A percentile compares a stretch with the other conserved stretches of the same genome.
Conservation (phyloP, 352 stramenopile species). For the Globisporangium apiculatum region DNA sequence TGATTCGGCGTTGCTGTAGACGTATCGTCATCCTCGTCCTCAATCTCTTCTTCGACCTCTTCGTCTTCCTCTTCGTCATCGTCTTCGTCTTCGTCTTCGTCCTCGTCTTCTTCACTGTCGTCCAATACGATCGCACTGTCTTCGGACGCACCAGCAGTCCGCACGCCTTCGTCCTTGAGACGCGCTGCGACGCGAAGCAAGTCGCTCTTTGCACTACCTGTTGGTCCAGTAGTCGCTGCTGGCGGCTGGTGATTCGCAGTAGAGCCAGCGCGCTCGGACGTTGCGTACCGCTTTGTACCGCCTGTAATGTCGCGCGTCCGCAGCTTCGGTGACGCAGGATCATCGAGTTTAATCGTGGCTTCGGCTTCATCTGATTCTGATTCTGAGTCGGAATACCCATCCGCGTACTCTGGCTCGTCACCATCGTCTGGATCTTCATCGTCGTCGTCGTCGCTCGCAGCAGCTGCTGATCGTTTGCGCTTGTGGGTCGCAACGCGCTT, state of each 20-base stretch:
- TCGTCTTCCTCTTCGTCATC: slow-evolving; percentile 17
- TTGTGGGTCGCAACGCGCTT: slow-evolving; percentile 8
- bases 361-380: slow-evolving; percentile 32
- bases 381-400: slow-evolving; percentile 23
- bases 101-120: slow-evolving; percentile 32
- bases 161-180: slow-evolving; percentile 23
- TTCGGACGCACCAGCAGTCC: slow-evolving; percentile 15
- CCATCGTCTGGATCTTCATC: slow-evolving; percentile 13
- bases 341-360: slow-evolving; percentile 20
- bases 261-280: not conserved
- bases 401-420: slow-evolving; percentile 24
- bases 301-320: slow-evolving; percentile 16
- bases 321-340: slow-evolving; percentile 3
- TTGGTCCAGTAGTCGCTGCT: not conserved
- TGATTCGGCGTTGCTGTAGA: not conserved
- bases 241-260: too few relatives aligned
- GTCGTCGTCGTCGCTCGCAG: slow-evolving; percentile 14
- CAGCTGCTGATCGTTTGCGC: slow-evolving; percentile 9
- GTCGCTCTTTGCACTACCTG: slow-evolving; percentile 16
- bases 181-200: slow-evolving; percentile 22
- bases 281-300: slow-evolving; percentile 10
- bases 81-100: slow-evolving; percentile 13
- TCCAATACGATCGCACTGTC: slow-evolving; percentile 48
- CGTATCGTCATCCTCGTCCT: slow-evolving; percentile 16
- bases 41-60: slow-evolving; percentile 21